Base-by-base conservation (phyloP, 768 basidiomycete species). In the Saitozyma podzolica region DNA sequence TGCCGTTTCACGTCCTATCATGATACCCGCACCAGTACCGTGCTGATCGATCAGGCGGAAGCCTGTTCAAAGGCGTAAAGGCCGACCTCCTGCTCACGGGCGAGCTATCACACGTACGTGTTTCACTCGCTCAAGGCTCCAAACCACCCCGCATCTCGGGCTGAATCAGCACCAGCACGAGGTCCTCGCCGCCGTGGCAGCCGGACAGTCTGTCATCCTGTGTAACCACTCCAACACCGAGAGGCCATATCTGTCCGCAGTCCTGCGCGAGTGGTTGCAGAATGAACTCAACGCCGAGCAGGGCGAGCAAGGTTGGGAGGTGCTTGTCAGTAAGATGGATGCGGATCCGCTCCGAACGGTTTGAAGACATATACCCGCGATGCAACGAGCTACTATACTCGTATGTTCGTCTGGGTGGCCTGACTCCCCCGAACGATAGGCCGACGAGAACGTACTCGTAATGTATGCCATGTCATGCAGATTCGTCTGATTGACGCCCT, bases 191-290 rank as follows among this genome's bases (percentile, higher is more conserved):
- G 85, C 90, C 1, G 83, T 91, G 11, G 90, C 89, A 9, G 79
- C 81, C 49, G 90, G 91, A 41, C 86, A 83, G 71, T 85, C 90
- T 75, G 88, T 96, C 74, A 84, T 96, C 65, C 84, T 96, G 59
- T 92, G 92, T 88, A 80, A 83, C 16, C 95, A 97, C 80, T 89
- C 91, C 14, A 93, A 93, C 80, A 94, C 94, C 50, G 95, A 98
- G 81, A 89, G 94, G 40, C 92, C 92, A 0, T 97, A 91, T 80
- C 87, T 98, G 58, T 85, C 66, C 6, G 58, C 87, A 16, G 81
- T 86, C 20, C 84, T 97, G 40, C 87, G 87, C 45, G 79, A 82
- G 11, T 87, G 86, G 79, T 82, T 97, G 64, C 74, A 78, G 63
- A 67, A 74, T 53, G 85, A 87, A 76, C 81, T 89, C 63, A 68